These are phyloP conservation scores for Pittosporum tobira DNA, from an alignment of 129 eudicot species.

Conservation along the genomic window DNA sequence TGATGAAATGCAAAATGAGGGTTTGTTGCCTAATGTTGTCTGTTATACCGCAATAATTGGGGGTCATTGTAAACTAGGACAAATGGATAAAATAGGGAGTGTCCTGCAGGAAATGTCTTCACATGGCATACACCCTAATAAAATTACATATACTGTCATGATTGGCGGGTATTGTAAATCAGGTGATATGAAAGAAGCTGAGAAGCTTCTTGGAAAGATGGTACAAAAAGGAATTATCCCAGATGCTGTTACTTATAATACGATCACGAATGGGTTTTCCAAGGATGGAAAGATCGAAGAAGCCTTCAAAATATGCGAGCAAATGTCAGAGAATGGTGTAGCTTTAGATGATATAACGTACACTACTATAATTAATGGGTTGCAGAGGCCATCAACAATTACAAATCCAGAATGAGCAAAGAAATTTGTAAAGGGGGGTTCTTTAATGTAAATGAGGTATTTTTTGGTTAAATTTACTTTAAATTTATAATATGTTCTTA, in stretches of 20 bases:
- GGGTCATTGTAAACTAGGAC: constrained; percentile 67
- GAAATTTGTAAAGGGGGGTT: constrained; percentile 23
- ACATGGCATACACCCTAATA: constrained; percentile 44
- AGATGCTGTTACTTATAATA: constrained; percentile 65
- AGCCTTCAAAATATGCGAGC: constrained; percentile 36
- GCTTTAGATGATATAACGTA: constrained; percentile 54
- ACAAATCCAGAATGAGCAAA: constrained; percentile 36
- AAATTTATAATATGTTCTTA: constrained; percentile 19
- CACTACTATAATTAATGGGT: constrained; percentile 52
- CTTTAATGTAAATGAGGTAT: constrained; percentile 25
- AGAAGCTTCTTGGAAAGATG: constrained; percentile 57
- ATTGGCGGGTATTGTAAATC: constrained; percentile 54
- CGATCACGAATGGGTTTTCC: constrained; percentile 43
- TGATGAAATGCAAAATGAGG: constrained; percentile 49
- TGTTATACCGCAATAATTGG: constrained; percentile 69
- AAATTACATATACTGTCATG: constrained; percentile 61
- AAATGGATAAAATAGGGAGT: constrained; percentile 48
- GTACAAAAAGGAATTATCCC: constrained; percentile 49
- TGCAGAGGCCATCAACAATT: constrained; percentile 24
- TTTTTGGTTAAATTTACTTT: not conserved
- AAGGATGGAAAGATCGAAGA: constrained; percentile 56
- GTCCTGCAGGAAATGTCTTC: constrained; percentile 51
- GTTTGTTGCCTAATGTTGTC: constrained; percentile 55
- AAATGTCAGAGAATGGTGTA: constrained; percentile 43
- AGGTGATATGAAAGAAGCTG: constrained; percentile 45